These are phyloP conservation scores for Wallacemonas collosoma DNA, from an alignment of 208 protist genomes.

Conservation along the genomic window DNA sequence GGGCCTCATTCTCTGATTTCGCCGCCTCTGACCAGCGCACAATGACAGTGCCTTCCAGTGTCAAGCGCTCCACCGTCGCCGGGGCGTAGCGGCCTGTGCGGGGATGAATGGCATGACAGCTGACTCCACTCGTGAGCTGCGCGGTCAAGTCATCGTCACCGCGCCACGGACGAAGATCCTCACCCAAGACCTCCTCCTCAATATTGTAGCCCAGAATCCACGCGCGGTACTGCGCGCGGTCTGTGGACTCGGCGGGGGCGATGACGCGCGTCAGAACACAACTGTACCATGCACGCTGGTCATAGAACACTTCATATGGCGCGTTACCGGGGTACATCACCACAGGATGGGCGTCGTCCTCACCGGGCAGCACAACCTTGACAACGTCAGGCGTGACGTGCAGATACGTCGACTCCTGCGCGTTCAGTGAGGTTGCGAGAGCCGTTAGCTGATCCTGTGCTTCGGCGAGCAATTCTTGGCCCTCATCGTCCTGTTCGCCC, in stretches of 20 bases:
- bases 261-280: constrained; percentile 70
- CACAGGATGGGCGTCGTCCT: constrained; percentile 19
- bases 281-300: constrained; percentile 65
- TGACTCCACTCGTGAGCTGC: constrained; percentile 44
- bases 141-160: constrained; percentile 23
- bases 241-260: constrained; percentile 38
- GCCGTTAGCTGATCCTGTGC: constrained; percentile 42
- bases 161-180: constrained; percentile 64
- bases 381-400: constrained; percentile 41
- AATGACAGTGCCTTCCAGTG: constrained; percentile 62
- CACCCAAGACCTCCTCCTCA: constrained; percentile 59
- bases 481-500: constrained; percentile 30
- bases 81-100: constrained; percentile 33
- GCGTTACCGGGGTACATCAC: constrained; percentile 21
- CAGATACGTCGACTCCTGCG: constrained; percentile 34
- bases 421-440: constrained; percentile 57
- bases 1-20: constrained; percentile 13
- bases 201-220: constrained; percentile 79
- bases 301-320: constrained; percentile 76
- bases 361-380: constrained; percentile 22
- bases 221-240: constrained; percentile 55
- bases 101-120: constrained; percentile 72
- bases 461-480: constrained; percentile 51
- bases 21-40: constrained; percentile 37
- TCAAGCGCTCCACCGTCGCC: constrained; percentile 67